Conservation (phyloP, 108 stramenopile genomes). For the Nannochloropsis oceanica region DNA sequence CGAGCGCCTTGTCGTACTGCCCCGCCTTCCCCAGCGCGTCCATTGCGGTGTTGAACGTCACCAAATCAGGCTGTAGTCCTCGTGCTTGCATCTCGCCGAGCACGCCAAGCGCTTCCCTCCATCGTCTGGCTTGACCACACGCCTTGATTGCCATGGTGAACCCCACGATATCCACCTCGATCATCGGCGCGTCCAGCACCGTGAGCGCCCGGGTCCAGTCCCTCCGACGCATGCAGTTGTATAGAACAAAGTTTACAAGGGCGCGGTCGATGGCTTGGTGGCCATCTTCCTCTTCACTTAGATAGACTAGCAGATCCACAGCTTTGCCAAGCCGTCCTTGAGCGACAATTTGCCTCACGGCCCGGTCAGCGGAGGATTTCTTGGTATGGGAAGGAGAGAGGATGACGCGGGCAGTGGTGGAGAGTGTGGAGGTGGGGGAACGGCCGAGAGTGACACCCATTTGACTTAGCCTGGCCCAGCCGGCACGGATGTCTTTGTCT, state of each 20-base stretch:
- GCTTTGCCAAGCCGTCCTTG: neutral
- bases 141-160: neutral
- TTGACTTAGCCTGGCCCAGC: neutral
- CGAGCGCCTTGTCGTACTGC: constrained; percentile 7
- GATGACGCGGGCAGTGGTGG: neutral
- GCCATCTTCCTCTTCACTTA: neutral
- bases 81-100: constrained; percentile 11
- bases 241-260: neutral
- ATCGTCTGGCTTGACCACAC: neutral
- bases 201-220: neutral
- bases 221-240: neutral
- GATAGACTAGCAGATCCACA: neutral
- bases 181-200: neutral
- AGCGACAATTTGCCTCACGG: neutral
- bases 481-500: neutral
- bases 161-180: neutral
- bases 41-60: constrained; percentile 26
- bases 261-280: neutral
- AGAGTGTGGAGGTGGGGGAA: neutral
- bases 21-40: constrained; percentile 9
- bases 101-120: neutral
- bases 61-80: constrained; percentile 8
- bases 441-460: neutral
- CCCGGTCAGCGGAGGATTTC: neutral
- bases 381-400: neutral